Evolutionary conservation across 257 asterid species (phyloP).

Genomic region (Leptodermis oblonga): DNA sequence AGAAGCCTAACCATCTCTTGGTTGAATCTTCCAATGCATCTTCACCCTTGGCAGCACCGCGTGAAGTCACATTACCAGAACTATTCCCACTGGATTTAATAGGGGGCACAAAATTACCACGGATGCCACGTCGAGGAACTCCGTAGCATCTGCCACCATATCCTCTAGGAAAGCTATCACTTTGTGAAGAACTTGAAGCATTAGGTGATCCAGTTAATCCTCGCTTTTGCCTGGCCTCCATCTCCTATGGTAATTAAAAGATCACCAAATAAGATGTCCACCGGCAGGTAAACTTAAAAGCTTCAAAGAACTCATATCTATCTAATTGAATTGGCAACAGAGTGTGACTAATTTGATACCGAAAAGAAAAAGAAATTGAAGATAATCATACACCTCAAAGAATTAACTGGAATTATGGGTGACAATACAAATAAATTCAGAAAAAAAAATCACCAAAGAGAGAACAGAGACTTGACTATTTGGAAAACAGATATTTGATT

Average conservation of each 20-base stretch:
- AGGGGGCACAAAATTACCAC: conserved; percentile 94
- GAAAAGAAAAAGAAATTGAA: background rate
- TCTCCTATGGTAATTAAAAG: conserved; percentile 52
- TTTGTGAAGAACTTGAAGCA: conserved; percentile 73
- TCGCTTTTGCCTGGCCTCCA: conserved; percentile 81
- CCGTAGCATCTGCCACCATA: conserved; percentile 73
- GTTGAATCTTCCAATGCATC: conserved; percentile 85
- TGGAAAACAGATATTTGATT: background rate
- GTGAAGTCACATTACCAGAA: conserved; percentile 61
- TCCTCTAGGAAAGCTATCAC: conserved; percentile 58
- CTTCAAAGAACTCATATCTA: background rate
- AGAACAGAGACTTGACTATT: background rate
- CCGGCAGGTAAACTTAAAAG: background rate
- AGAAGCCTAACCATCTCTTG: conserved; percentile 64
- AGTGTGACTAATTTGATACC: background rate
- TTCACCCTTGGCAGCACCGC: conserved; percentile 70
- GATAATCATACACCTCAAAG: background rate
- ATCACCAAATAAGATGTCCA: conserved; percentile 4
- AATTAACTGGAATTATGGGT: background rate
- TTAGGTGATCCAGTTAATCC: conserved; percentile 74
- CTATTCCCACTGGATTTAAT: conserved; percentile 69
- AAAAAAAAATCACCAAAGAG: background rate
- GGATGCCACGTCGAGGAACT: conserved; percentile 76
- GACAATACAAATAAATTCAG: background rate
- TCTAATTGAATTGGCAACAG: conserved; percentile 5